Conservation (phyloP, 768 basidiomycete species). For the Serpula lacrymans region DNA sequence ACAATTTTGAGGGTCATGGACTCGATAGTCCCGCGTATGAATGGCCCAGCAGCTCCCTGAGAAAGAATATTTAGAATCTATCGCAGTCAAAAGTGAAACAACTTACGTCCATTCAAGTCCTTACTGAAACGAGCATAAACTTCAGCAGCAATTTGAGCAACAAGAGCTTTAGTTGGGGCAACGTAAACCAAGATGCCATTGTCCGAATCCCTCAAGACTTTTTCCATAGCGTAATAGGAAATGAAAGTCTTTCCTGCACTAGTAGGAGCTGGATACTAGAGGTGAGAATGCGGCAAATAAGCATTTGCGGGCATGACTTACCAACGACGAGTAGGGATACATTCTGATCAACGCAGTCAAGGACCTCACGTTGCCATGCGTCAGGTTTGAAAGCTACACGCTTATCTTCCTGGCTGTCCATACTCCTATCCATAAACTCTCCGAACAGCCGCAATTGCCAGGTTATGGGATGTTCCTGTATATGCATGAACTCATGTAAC, state of each 20-base stretch:
- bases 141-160: conserved; percentile 69
- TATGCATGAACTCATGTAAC: conserved; percentile 49
- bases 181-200: conserved; percentile 70
- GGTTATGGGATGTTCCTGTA: conserved; percentile 51
- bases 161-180: conserved; percentile 73
- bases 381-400: conserved; percentile 66
- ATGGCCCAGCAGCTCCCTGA: conserved; percentile 62
- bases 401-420: conserved; percentile 56
- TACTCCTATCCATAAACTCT: conserved; percentile 68
- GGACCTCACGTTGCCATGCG: conserved; percentile 65
- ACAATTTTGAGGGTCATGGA: conserved; percentile 61
- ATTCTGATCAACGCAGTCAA: conserved; percentile 58
- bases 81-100: background rate
- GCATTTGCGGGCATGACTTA: conserved; percentile 23
- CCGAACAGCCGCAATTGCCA: conserved; percentile 75
- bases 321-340: conserved; percentile 66
- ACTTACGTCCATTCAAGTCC: conserved; percentile 44
- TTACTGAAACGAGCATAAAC: conserved; percentile 70
- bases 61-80: background rate
- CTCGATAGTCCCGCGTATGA: conserved; percentile 61
- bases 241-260: conserved; percentile 79
- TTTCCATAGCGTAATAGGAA: conserved; percentile 76
- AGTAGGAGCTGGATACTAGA: conserved; percentile 48
- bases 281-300: conserved; percentile 2
- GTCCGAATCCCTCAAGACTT: conserved; percentile 56